Conservation (phyloP, 2,329 filamentous ascomycete genomes). For the Trichoderma sp. region DNA sequence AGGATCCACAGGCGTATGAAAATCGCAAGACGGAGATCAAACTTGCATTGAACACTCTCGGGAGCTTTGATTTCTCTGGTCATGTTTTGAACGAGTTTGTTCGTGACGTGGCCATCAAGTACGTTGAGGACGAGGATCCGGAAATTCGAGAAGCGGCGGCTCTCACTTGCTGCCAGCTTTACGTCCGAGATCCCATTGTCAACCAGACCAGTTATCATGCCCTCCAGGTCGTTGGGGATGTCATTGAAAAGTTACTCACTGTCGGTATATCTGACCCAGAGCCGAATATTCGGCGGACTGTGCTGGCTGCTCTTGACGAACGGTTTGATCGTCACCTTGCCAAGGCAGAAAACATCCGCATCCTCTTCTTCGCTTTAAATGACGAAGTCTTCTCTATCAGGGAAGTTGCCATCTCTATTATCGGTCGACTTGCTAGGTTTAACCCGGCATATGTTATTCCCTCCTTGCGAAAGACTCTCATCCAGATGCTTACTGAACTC, state of each 20-base stretch:
- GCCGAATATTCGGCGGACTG: constrained; percentile 81
- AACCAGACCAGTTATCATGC: constrained; percentile 97
- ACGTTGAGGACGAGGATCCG: constrained; percentile 92
- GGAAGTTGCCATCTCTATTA: constrained; percentile 93
- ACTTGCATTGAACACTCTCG: constrained; percentile 87
- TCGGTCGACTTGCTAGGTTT: constrained; percentile 83
- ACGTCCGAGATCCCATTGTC: constrained; percentile 94
- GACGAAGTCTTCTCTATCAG: constrained; percentile 91
- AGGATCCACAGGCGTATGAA: constrained; percentile 79
- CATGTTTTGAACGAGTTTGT: constrained; percentile 98
- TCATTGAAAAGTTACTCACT: constrained; percentile 93
- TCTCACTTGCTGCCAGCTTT: constrained; percentile 95
- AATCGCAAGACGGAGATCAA: constrained; percentile 83
- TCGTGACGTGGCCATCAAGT: constrained; percentile 95
- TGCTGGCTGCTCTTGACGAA: constrained; percentile 83
- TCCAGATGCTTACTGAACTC: constrained; percentile 93
- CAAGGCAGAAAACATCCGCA: constrained; percentile 95
- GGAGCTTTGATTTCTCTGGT: constrained; percentile 94
- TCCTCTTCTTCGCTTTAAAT: constrained; percentile 90
- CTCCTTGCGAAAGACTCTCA: constrained; percentile 87
- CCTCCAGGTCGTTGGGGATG: constrained; percentile 94
- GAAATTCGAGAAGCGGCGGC: constrained; percentile 93
- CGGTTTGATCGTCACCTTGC: constrained; percentile 96
- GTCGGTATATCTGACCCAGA: constrained; percentile 93
- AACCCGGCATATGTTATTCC: constrained; percentile 98